Conservation (phyloP, 805 yeast species). For the Ogataea corticis region DNA sequence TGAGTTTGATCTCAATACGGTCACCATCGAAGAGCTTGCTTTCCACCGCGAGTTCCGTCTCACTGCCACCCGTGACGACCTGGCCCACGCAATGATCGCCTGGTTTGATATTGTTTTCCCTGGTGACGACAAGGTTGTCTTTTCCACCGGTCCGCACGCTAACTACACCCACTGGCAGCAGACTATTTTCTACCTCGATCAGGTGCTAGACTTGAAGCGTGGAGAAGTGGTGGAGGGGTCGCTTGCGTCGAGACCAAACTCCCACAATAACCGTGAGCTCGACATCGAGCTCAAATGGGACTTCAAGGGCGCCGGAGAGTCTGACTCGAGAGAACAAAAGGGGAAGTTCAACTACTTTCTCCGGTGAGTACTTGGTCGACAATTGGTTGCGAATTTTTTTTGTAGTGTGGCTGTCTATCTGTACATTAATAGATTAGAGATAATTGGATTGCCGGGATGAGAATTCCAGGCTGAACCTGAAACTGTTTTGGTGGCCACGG, state of each 20-base stretch:
- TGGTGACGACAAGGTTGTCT: conserved; percentile 60
- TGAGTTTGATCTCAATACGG: conserved; percentile 88
- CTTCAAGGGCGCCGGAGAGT: conserved; percentile 40
- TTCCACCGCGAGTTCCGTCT: conserved; percentile 71
- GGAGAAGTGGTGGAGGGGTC: conserved; percentile 78
- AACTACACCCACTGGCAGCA: conserved; percentile 99
- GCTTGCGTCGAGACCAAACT: conserved; percentile 75
- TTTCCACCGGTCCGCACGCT: conserved; percentile 93
- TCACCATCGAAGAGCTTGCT: conserved; percentile 76
- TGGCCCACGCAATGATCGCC: conserved; percentile 83
- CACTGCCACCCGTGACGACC: conserved; percentile 74
- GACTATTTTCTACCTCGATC: conserved; percentile 86
- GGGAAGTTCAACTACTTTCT: conserved; percentile 70
- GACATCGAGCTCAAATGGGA: conserved; percentile 75
- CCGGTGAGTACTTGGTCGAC: conserved; percentile 39
- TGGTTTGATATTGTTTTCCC: conserved; percentile 97
- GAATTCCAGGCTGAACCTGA: no score
- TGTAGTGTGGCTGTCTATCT: neutral
- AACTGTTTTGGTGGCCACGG: no score
- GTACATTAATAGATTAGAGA: conserved; percentile 4
- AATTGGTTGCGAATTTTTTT: neutral
- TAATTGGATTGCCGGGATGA: neutral
- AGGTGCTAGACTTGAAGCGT: conserved; percentile 70
- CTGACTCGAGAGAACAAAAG: conserved; percentile 47
- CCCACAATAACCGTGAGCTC: conserved; percentile 80